A percentile compares a stretch with the other conserved stretches of the same genome.
Conservation (phyloP, 2,329 filamentous ascomycete species). For the Trichoderma lentiforme region DNA sequence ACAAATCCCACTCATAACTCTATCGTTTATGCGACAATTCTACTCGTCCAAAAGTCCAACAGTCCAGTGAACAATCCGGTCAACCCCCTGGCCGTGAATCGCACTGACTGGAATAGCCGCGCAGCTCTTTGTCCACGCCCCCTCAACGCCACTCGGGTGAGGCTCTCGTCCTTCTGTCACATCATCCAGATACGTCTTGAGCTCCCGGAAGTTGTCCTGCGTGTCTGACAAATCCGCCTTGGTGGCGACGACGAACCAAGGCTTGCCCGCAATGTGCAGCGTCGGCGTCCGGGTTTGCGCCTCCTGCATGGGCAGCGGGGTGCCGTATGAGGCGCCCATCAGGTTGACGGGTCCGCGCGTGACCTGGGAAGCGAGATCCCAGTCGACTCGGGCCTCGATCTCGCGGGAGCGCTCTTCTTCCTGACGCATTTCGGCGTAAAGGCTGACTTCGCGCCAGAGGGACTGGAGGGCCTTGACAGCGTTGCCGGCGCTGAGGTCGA, state of each 20-base stretch:
- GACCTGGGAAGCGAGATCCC: constrained; percentile 52
- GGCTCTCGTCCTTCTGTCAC: constrained; percentile 59
- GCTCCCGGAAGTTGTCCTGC: constrained; percentile 67
- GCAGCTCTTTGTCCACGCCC: constrained; percentile 58
- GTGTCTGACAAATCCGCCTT: constrained; percentile 84
- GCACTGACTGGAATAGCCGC: constrained; percentile 83
- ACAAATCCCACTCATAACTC: neutral
- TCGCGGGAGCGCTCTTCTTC: constrained; percentile 67
- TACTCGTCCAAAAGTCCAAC: constrained; percentile 61
- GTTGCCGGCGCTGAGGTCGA: constrained; percentile 79
- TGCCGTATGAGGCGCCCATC: constrained; percentile 23
- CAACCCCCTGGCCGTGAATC: constrained; percentile 79
- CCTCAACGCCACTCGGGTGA: constrained; percentile 68
- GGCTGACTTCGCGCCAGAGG: constrained; percentile 85
- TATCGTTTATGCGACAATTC: neutral
- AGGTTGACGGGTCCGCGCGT: constrained; percentile 27
- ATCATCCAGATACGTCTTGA: constrained; percentile 67
- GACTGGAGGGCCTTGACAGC: constrained; percentile 74
- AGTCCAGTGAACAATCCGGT: constrained; percentile 69
- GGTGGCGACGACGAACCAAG: constrained; percentile 94
- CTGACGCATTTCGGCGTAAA: constrained; percentile 78
- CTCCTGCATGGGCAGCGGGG: constrained; percentile 2
- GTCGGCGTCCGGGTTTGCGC: constrained; percentile 28
- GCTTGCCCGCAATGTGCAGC: constrained; percentile 86
- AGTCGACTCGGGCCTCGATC: constrained; percentile 53